Evolutionary conservation across 495 filamentous ascomycete genomes (phyloP).

Genomic region (Penicillium paxilli): DNA sequence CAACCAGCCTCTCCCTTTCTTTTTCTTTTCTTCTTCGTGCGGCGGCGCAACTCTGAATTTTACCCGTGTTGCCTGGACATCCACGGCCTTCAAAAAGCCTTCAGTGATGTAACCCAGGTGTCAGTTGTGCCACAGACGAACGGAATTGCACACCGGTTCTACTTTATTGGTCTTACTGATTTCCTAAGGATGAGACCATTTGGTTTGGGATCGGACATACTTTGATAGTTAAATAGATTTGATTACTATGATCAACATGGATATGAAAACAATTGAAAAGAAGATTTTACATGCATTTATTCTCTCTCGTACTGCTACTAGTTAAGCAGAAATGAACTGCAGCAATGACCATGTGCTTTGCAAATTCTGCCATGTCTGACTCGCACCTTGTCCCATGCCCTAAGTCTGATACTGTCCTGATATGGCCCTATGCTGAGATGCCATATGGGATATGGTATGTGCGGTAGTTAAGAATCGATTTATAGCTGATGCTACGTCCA

Average conservation of each 20-base stretch:
- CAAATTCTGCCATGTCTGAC: too few relatives aligned
- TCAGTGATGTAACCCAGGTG: conserved; percentile 54
- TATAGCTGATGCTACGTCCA: too few relatives aligned
- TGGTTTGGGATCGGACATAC: conserved; percentile 53
- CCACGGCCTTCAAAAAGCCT: conserved; percentile 21
- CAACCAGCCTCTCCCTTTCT: conserved; percentile 23
- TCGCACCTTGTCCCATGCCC: too few relatives aligned
- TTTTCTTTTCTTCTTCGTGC: conserved; percentile 59
- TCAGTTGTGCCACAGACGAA: conserved; percentile 62
- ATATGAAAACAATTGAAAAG: not conserved
- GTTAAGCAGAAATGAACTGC: too few relatives aligned
- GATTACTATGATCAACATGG: not conserved
- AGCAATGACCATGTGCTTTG: too few relatives aligned
- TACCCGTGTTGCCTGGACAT: conserved; percentile 57
- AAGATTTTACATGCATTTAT: not conserved
- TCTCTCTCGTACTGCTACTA: too few relatives aligned
- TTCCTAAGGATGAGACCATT: conserved; percentile 47
- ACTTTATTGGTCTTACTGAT: conserved; percentile 52
- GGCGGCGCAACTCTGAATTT: conserved; percentile 54
- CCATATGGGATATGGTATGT: too few relatives aligned
- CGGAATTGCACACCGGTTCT: conserved; percentile 60
- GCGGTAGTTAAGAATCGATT: conserved; percentile 11
- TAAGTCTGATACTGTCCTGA: too few relatives aligned
- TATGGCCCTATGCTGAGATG: too few relatives aligned
- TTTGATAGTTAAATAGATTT: conserved; percentile 1